These are phyloP conservation scores for Inosperma sp. DNA, from an alignment of 768 basidiomycete species.

Conservation along the genomic window DNA sequence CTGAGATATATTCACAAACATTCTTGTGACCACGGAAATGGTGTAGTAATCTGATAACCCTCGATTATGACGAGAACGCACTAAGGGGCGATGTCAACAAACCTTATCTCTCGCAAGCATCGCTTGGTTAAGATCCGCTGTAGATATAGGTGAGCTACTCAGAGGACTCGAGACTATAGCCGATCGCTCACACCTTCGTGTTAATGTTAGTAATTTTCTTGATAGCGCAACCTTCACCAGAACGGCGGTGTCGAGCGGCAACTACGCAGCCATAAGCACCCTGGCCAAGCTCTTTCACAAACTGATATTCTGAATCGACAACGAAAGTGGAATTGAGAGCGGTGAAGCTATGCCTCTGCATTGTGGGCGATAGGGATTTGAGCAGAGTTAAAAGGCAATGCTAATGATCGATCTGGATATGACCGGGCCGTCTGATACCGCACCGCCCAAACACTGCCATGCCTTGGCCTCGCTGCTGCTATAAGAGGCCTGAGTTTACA, in stretches of 20 bases:
- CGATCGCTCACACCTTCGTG: slow-evolving; percentile 55
- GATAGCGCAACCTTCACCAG: slow-evolving; percentile 88
- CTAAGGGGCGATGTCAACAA: slow-evolving; percentile 20
- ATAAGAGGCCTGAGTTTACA: slow-evolving; percentile 7
- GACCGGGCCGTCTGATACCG: slow-evolving; percentile 14
- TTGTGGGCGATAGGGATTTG: slow-evolving; percentile 23
- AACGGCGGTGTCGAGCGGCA: slow-evolving; percentile 74
- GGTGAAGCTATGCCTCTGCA: slow-evolving; percentile 75
- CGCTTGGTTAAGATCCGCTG: slow-evolving; percentile 95
- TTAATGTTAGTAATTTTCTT: slow-evolving; percentile 96
- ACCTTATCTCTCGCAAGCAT: slow-evolving; percentile 93
- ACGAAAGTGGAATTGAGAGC: slow-evolving; percentile 83
- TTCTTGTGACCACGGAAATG: slow-evolving; percentile 99
- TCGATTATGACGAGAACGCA: slow-evolving; percentile 9
- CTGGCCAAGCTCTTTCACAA: slow-evolving; percentile 95
- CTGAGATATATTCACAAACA: slow-evolving; percentile 38
- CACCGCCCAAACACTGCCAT: background rate
- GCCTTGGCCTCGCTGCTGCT: background rate
- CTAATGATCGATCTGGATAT: slow-evolving; percentile 20
- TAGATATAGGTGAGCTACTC: slow-evolving; percentile 5
- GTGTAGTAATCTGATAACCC: slow-evolving; percentile 67
- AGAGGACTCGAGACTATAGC: background rate
- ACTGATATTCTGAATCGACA: slow-evolving; percentile 86
- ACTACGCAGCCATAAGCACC: slow-evolving; percentile 94
- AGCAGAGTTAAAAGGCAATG: slow-evolving; percentile 13